A percentile compares a stretch with the other conserved stretches of the same genome.
These are phyloP conservation scores for Rubroboletus satanas DNA, from an alignment of 768 basidiomycete genomes.

Conservation along the genomic window DNA sequence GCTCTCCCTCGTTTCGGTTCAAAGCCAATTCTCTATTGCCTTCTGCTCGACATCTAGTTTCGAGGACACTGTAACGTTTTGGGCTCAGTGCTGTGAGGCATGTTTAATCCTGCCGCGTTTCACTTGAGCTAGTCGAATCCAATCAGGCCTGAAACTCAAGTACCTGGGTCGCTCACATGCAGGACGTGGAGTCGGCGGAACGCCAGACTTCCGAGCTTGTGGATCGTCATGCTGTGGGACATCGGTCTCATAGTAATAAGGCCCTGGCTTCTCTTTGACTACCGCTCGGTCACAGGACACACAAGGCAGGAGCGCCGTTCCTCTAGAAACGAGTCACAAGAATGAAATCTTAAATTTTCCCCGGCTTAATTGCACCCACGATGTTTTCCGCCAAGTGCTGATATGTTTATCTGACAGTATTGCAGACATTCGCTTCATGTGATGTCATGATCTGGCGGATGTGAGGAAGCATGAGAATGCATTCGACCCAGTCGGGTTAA, in stretches of 20 bases:
- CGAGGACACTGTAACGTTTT: background rate
- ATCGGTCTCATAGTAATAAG: background rate
- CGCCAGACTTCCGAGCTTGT: background rate
- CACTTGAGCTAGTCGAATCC: background rate
- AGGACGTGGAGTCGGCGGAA: background rate
- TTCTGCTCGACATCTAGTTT: background rate
- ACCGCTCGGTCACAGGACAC: conserved; percentile 3
- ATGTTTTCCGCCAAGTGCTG: conserved; percentile 1
- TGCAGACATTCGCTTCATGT: background rate
- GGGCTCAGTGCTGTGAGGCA: background rate
- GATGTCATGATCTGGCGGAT: conserved; percentile 2
- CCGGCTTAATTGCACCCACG: conserved; percentile 10
- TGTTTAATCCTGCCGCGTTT: background rate
- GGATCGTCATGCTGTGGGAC: conserved; percentile 4
- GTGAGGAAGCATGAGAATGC: conserved; percentile 22
- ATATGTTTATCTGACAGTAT: conserved; percentile 12
- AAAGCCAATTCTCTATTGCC: background rate
- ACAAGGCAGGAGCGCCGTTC: background rate
- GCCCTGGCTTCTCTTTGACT: background rate
- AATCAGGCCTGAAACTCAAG: background rate
- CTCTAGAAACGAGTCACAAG: conserved; percentile 7
- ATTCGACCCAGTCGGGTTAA: conserved; percentile 7
- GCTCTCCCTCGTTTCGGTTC: background rate
- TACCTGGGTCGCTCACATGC: conserved; percentile 10
- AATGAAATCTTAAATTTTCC: conserved; percentile 5